Base-by-base conservation (phyloP, 345 rosid genomes). In the Melastoma malabathricum region DNA sequence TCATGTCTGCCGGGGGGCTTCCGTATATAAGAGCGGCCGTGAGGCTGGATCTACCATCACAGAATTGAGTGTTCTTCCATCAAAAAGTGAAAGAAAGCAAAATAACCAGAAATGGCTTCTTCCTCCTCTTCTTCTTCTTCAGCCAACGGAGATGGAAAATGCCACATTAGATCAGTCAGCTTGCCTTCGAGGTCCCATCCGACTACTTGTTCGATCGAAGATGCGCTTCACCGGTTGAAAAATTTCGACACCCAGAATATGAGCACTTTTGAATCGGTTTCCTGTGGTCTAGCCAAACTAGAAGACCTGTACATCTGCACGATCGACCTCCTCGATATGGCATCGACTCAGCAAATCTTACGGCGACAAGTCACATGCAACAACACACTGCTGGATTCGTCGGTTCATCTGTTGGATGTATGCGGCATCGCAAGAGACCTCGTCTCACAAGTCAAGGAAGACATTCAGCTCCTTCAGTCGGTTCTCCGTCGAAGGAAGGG, bases 141-240 rank as follows among this genome's bases (percentile, higher is more conserved):
- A 16, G 6, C 13, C n/a, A 51, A 29, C 43, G 34, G 34, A 10
- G 15, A 31, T 10, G 20, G 55, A 18, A 39, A 61, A 17, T 71
- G 58, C 53, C 73, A 72, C 27, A 53, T 67, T 19, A 60, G 90
- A 72, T 84, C 90, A n/a, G 65, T 76, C 18, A 87, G 94, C 63
- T 68, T 84, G 56, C 86, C 94, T 50, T 64, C 88, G 39, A 81
- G 86, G 46, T 70, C 85, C 48, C 89, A 89, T 70, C 93, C 87
- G 8, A 66, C 56, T 46, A 81, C 82, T 15, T 39, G 54, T 6
- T 60, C 15, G 29, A 47, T 74, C 4, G 76, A 77, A 57, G 81
- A 79, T 51, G 79, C 67, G 77, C 68, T 81, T 43, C 48, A 48
- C 70, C 77, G 71, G 70, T 63, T 85, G 41, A 68, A 63, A 44